Conservation (phyloP, 352 stramenopile species). For the Phytopythium helicoides region DNA sequence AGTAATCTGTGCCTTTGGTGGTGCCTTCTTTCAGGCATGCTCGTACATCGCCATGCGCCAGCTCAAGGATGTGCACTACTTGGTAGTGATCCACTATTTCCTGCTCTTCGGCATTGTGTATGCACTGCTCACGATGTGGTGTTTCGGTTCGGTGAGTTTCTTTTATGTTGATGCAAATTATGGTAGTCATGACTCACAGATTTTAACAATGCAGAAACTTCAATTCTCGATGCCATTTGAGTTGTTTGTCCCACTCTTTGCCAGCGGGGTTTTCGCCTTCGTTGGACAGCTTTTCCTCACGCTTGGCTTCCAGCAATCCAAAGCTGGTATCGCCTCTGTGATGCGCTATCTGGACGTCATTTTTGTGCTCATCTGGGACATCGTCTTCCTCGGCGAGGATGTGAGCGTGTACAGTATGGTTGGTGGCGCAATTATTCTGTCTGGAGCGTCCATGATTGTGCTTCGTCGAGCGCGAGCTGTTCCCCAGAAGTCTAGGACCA, state of each 20-base stretch:
- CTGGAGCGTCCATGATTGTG: slow-evolving; percentile 47
- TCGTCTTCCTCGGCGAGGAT: slow-evolving; percentile 48
- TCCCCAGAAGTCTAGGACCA: background rate
- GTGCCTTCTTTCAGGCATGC: slow-evolving; percentile 27
- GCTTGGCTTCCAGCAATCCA: slow-evolving; percentile 48
- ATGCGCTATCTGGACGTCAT: slow-evolving; percentile 62
- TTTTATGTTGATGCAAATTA: background rate
- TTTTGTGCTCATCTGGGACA: slow-evolving; percentile 71
- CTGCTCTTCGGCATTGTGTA: slow-evolving; percentile 29
- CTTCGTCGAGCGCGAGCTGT: slow-evolving; percentile 19
- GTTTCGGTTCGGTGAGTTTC: slow-evolving; percentile 22
- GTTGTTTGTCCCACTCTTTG: slow-evolving; percentile 6
- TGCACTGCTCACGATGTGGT: slow-evolving; percentile 26
- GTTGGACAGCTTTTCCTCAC: slow-evolving; percentile 45
- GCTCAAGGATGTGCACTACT: slow-evolving; percentile 25
- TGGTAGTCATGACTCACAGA: background rate
- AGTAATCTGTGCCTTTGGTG: slow-evolving; percentile 30
- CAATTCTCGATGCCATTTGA: slow-evolving; percentile 8
- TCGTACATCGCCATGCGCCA: slow-evolving; percentile 38
- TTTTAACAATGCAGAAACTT: slow-evolving; percentile 10
- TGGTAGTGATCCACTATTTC: slow-evolving; percentile 47
- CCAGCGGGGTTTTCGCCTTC: slow-evolving; percentile 24
- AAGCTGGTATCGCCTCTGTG: slow-evolving; percentile 32
- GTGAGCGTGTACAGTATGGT: slow-evolving; percentile 62
- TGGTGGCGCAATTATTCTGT: slow-evolving; percentile 50